A percentile compares a stretch with the other conserved stretches of the same genome.
phyloP scores from a whole-genome alignment of 2,329 filamentous ascomycete species.

The Fusarium lateritium region DNA sequence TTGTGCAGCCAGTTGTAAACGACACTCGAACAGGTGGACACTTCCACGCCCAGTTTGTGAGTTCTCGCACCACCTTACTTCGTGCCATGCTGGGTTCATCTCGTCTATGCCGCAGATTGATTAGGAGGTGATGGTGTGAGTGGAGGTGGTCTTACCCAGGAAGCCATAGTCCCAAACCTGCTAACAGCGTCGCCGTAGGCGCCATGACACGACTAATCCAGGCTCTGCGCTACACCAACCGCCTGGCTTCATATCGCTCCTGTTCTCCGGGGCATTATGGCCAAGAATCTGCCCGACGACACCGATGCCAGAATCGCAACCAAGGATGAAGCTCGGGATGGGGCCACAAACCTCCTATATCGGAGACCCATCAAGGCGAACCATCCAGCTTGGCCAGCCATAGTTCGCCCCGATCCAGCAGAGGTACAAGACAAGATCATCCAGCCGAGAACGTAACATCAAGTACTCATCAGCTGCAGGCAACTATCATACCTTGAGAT shows the following conservation, averaged over 20 bases:
- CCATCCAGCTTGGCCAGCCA: not conserved
- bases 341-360: not conserved
- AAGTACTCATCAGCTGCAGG: slow-evolving; percentile 18
- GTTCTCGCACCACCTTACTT: no score
- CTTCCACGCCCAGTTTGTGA: not conserved
- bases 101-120: not conserved
- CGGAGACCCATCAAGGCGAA: not conserved
- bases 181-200: not conserved
- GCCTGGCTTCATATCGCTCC: not conserved
- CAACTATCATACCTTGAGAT: not conserved
- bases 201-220: not conserved
- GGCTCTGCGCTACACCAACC: not conserved
- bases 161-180: no score
- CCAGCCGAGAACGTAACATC: slow-evolving; percentile 1
- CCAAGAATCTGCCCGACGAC: no score
- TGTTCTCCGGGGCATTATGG: fast-evolving
- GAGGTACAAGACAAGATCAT: slow-evolving; percentile 17
- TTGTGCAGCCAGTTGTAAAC: not conserved
- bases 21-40: not conserved
- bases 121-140: not conserved
- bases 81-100: not conserved
- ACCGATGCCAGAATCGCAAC: not conserved
- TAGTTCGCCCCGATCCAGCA: not conserved
- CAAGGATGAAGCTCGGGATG: not conserved
- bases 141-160: not conserved